These are phyloP conservation scores for Vigna radiata DNA, from an alignment of 306 rosid genomes.

Conservation along the genomic window DNA sequence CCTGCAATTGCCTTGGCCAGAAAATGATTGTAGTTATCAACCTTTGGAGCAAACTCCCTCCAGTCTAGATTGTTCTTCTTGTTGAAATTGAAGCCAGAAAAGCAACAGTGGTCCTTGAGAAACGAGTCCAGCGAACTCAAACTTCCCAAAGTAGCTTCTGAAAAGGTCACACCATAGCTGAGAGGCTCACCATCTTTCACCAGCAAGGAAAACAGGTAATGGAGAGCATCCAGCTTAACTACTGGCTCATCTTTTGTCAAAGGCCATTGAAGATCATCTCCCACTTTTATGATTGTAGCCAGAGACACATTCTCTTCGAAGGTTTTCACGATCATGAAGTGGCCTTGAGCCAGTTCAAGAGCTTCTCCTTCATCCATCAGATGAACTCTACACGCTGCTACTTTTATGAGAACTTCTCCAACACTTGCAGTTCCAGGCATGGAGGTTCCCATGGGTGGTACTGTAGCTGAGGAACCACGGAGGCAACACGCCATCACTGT, in stretches of 20 bases:
- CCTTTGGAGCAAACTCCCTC: constrained; percentile 93
- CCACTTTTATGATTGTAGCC: constrained; percentile 77
- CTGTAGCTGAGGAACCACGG: constrained; percentile 53
- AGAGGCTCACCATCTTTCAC: constrained; percentile 85
- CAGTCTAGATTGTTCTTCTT: constrained; percentile 69
- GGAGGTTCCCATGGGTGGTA: constrained; percentile 42
- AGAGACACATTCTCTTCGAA: constrained; percentile 66
- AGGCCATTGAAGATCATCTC: constrained; percentile 89
- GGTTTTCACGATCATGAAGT: constrained; percentile 68
- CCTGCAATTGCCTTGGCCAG: constrained; percentile 85
- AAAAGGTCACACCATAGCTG: constrained; percentile 85
- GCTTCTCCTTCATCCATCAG: constrained; percentile 88
- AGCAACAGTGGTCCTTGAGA: constrained; percentile 77
- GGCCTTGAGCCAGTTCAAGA: constrained; percentile 66
- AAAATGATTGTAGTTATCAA: constrained; percentile 77
- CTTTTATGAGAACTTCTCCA: constrained; percentile 55
- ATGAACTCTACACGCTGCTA: constrained; percentile 76
- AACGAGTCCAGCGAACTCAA: constrained; percentile 69
- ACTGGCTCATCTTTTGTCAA: constrained; percentile 97
- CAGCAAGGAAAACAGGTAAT: constrained; percentile 78
- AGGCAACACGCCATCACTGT: constrained; percentile 70
- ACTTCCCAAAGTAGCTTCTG: constrained; percentile 51
- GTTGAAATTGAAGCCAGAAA: constrained; percentile 55
- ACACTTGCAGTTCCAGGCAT: not conserved
- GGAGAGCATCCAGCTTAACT: constrained; percentile 71